Base-by-base conservation (phyloP, 2,329 filamentous ascomycete genomes). In the Dothistroma septosporum region DNA sequence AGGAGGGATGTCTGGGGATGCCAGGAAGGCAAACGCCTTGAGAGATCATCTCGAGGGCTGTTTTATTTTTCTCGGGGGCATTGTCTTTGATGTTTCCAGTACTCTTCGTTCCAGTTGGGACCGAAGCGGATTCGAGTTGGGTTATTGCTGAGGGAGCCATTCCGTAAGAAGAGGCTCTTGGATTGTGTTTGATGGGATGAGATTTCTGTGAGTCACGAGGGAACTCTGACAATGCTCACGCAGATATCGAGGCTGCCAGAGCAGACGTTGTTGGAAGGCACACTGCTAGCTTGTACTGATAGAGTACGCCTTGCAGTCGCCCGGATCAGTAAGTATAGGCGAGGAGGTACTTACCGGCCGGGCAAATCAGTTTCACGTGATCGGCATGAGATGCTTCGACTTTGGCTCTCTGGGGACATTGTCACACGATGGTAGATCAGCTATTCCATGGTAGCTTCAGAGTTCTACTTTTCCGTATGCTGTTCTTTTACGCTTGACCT, bases 1-100 rank as follows among this genome's bases (percentile, higher is more conserved):
- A 79, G 24, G 79, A 77, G 4, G 78, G 73, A 68, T 86, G 85
- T 44, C 76, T 77, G 2, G 85, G 85, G 21, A 87, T 85, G 9
- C 83, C 81, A 11, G 78, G 75, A 28, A 83, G 75, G 62, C 72
- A 75, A 14, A 75, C 70, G 48, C 79, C 79, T 70, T 80, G 78
- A 21, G 76, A 79, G 55, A 81, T 81, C 54, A 74, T 62, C 60
- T 75, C 67, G 19, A 75, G 65, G 16, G 73, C 65, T 4, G 70
- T 66, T 44, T 75, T 75, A 44, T 70, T 61, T 50, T 69, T 70
- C 44, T 67, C 61, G 22, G 61, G 22, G 22, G 57, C 8, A 8
- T 24, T 31, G 28, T 58, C 57, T 33, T 65, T 59, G 52, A 60
- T 53, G 28, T 50, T 11, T 31, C 21, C 16, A 31, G 41, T 52